phyloP scores from a whole-genome alignment of 1,284 basidiomycete genomes.

The Albatrellus sp. region DNA sequence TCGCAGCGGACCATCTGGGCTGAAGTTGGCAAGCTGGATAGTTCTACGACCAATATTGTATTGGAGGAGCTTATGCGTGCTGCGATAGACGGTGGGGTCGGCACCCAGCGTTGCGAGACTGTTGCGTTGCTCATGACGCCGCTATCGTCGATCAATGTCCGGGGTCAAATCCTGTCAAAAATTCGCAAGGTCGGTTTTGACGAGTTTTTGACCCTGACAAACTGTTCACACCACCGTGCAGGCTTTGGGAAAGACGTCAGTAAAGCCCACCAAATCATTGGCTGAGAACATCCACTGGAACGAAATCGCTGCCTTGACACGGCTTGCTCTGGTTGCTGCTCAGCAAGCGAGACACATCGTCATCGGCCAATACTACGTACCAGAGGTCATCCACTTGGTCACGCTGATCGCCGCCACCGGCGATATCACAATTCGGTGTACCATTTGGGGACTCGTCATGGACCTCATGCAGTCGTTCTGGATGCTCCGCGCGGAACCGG shows the following conservation, averaged over 20 bases:
- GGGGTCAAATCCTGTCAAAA: constrained; percentile 67
- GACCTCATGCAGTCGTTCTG: constrained; percentile 72
- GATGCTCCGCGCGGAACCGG: constrained; percentile 45
- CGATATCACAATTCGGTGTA: constrained; percentile 60
- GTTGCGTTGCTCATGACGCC: constrained; percentile 66
- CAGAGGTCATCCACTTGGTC: constrained; percentile 72
- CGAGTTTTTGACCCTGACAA: background rate
- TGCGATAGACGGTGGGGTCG: constrained; percentile 72
- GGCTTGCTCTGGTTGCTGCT: constrained; percentile 60
- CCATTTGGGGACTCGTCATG: constrained; percentile 70
- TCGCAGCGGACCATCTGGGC: constrained; percentile 69
- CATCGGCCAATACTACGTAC: constrained; percentile 68
- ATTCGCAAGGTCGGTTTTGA: constrained; percentile 55
- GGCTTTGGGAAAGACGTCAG: constrained; percentile 64
- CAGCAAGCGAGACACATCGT: constrained; percentile 52
- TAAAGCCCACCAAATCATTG: constrained; percentile 47
- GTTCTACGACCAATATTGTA: constrained; percentile 53
- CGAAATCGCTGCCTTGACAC: constrained; percentile 71
- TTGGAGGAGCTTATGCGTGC: constrained; percentile 70
- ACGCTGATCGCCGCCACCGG: constrained; percentile 68
- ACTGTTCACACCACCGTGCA: constrained; percentile 17
- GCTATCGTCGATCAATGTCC: constrained; percentile 64
- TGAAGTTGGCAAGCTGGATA: constrained; percentile 60
- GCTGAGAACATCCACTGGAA: constrained; percentile 70
- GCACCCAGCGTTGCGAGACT: constrained; percentile 62